Evolutionary conservation across 106 monocot genomes (phyloP).

Genomic region (Phalaenopsis equestris): DNA sequence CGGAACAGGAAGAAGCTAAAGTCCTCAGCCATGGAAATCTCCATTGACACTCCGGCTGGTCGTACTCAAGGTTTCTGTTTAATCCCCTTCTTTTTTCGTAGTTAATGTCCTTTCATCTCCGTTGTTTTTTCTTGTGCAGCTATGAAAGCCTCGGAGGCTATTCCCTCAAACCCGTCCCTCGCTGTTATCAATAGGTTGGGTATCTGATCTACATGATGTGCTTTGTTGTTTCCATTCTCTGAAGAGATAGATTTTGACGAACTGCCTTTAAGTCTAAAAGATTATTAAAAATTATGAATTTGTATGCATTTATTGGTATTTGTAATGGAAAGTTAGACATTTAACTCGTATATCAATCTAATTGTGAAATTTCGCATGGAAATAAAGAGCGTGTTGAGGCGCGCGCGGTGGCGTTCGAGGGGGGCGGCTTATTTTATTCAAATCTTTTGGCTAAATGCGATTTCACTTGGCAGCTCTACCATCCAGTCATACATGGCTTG

Average conservation of each 20-base stretch:
- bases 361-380: too few relatives aligned
- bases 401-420: too few relatives aligned
- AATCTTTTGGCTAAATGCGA: too few relatives aligned
- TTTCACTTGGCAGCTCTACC: too few relatives aligned
- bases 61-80: conserved; percentile 7
- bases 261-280: neutral
- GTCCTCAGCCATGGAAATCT: conserved; percentile 12
- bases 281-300: too few relatives aligned
- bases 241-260: neutral
- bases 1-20: conserved; percentile 19
- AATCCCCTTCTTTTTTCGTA: neutral
- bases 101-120: neutral
- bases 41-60: neutral
- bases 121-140: conserved; percentile 6
- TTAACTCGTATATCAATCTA: too few relatives aligned
- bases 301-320: too few relatives aligned
- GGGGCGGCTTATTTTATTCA: too few relatives aligned
- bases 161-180: neutral
- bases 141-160: conserved; percentile 13
- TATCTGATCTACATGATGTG: neutral
- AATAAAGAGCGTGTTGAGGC: too few relatives aligned
- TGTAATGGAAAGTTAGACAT: too few relatives aligned
- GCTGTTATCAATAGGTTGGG: conserved; percentile 3
- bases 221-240: neutral
- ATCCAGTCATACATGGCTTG: too few relatives aligned